Evolutionary conservation across 805 yeast genomes (phyloP), one percentile per base, ranked within the genome.

Genomic region (Barnettozyma siamensis): DNA sequence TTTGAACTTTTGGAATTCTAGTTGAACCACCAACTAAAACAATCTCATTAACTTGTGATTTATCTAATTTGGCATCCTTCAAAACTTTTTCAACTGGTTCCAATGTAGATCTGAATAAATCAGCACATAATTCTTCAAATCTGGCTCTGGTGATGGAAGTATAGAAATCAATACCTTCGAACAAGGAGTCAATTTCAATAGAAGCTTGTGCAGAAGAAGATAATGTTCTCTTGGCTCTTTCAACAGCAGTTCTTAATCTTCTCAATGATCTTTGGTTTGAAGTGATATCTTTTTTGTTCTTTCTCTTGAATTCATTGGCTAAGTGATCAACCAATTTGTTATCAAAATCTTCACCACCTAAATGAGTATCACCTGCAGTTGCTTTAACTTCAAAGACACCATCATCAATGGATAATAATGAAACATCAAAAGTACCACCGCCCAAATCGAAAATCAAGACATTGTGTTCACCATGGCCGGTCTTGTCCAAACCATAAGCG

Each of bases 321-420:
- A 89, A 89, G 78, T 81, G 91, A 76, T 76, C 88, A 54, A 89
- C 96, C 65, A 91, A 81, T 73, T 96, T 84, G 82, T 87, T 79
- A 70, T 91, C 98, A 70, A 91, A 91, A 74, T 89, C 98, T 75
- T 89, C 96, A 82, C 97, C 97, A 77, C 97, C 97, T 75, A 87
- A 81, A 70, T 83, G 91, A 45, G 91, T 86, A 65, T 88, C 73
- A 69, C 74, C 74, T 48, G 74, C 73, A 47, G 98, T 89, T 54
- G 97, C 93, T 76, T 88, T 88, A 58, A 89, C 97, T 75, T 88
- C 95, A 69, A 89, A 89, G 61, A 89, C 84, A 73, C 97, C 97
- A 56, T 87, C 97, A 63, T 88, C 95, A 61, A 89, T 89, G 55
- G 94, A 78, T 64, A 89, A 76, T 48, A 89, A 75, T 21, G 97